phyloP scores from a whole-genome alignment of 2,329 filamentous ascomycete genomes.

The Dryadomyces sulphureus region DNA sequence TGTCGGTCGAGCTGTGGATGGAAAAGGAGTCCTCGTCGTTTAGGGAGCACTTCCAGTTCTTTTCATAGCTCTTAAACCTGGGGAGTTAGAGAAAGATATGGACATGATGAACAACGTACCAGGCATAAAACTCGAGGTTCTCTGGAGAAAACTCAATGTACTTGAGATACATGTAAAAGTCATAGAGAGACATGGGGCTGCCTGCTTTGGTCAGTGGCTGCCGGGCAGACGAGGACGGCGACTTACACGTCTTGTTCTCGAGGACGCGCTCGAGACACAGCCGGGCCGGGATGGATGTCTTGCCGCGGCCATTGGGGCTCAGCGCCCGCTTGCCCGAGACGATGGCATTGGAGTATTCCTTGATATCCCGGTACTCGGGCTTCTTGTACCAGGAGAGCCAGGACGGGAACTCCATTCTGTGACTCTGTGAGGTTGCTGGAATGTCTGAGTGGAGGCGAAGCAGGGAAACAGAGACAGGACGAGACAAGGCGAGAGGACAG shows the following conservation, averaged over 20 bases:
- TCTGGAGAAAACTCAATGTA: slow-evolving; percentile 33
- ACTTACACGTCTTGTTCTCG: slow-evolving; percentile 29
- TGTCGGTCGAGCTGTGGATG: slow-evolving; percentile 14
- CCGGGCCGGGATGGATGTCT: slow-evolving; percentile 22
- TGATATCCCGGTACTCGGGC: slow-evolving; percentile 32
- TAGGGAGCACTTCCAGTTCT: slow-evolving; percentile 11
- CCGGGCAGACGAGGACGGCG: not conserved
- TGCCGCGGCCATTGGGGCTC: slow-evolving; percentile 21
- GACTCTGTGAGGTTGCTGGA: too few relatives aligned
- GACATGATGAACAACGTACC: slow-evolving; percentile 16
- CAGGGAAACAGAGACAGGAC: not conserved
- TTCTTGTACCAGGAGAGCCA: slow-evolving; percentile 34
- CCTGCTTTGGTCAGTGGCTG: slow-evolving; percentile 13
- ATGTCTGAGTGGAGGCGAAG: not conserved
- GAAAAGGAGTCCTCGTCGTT: slow-evolving; percentile 13
- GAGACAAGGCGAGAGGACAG: too few relatives aligned
- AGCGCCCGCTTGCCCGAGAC: slow-evolving; percentile 20
- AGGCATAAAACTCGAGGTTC: slow-evolving; percentile 34
- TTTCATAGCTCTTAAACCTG: slow-evolving; percentile 31
- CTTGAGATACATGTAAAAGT: slow-evolving; percentile 36
- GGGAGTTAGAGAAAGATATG: not conserved
- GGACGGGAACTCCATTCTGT: slow-evolving; percentile 15
- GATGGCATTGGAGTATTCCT: slow-evolving; percentile 25
- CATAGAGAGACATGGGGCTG: slow-evolving; percentile 32
- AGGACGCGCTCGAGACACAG: slow-evolving; percentile 29